A percentile compares a stretch with the other conserved stretches of the same genome.
Conservation (phyloP, 371 early-diverging fungal species). For the Mucor irregularis region DNA sequence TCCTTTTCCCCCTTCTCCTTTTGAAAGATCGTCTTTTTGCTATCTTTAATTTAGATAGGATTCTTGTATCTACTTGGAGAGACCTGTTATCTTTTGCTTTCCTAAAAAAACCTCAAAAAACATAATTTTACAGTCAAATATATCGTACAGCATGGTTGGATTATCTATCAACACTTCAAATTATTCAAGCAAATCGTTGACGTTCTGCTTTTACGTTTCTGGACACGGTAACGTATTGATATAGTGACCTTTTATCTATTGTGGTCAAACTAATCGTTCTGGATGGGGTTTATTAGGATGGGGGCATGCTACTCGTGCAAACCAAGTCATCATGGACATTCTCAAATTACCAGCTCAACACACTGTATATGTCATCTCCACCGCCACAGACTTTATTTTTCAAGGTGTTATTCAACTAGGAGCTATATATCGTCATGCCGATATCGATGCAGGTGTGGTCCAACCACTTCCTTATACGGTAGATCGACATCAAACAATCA, state of each 20-base stretch:
- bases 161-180: constrained; percentile 24
- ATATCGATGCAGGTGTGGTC: constrained; percentile 70
- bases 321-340: constrained; percentile 61
- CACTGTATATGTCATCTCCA: constrained; percentile 64
- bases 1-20: neutral
- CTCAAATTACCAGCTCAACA: constrained; percentile 57
- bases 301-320: constrained; percentile 72
- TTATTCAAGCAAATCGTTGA: constrained; percentile 29
- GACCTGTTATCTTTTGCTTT: neutral
- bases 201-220: constrained; percentile 70
- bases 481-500: constrained; percentile 59
- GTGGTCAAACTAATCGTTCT: no score
- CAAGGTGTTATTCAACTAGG: constrained; percentile 59
- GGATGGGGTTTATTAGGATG: no score
- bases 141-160: constrained; percentile 18
- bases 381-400: constrained; percentile 67
- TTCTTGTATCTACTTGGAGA: no score
- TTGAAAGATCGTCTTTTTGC: no score
- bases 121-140: neutral
- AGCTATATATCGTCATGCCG: constrained; percentile 60
- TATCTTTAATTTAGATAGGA: no score
- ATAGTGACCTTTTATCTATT: neutral
- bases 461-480: constrained; percentile 76
- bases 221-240: constrained; percentile 56
- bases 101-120: neutral